Evolutionary conservation across 805 yeast species (phyloP), one percentile per base, ranked within the genome.

Genomic region (Citeromyces nyonsensis): DNA sequence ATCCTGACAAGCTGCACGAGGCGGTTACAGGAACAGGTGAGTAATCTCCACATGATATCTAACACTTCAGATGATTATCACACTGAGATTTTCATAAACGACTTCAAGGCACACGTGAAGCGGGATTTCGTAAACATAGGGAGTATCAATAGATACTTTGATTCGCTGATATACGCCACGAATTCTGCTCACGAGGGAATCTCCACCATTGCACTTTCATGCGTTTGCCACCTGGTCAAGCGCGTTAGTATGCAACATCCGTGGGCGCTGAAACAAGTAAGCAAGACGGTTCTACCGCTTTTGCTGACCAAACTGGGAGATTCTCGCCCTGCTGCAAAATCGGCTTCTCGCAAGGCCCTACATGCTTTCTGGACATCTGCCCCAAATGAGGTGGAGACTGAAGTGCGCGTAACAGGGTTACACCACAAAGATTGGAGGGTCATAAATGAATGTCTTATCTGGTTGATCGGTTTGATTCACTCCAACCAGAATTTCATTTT

Each of bases 171-270:
- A 6, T 41, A 56, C 3, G 74, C 69, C 2, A 57, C 55, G 29
- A 63, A 60, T 34, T 51, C 58, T 4, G 40, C 49, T 3, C 60
- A 59, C 31, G 34, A 50, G 24, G 47, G 58, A 8, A 56, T 70
- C 12, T 58, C 59, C 37, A 37, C 57, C 1, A 34, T 49, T 14
- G 59, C 70, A 3, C 70, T 72, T 42, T 61, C 69, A 20, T 60
- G 70, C 1, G 44, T 69, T 4, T 69, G 73, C 31, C 77, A 73
- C 42, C 47, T 72, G 33, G 62, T 73, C 22, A 72, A 70, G 36
- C 51, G 80, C 13, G 66, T 73, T 5, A 63, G 71, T 30, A 65
- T 69, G 49, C 80, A 73, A 48, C 76, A 71, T 40, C 49, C 58
- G 2, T 43, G 48, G 7, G 54, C 63, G 0, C 51, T 73, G 28